These are phyloP conservation scores for Penicillium samsonianum DNA, from an alignment of 495 filamentous ascomycete species.

Conservation along the genomic window DNA sequence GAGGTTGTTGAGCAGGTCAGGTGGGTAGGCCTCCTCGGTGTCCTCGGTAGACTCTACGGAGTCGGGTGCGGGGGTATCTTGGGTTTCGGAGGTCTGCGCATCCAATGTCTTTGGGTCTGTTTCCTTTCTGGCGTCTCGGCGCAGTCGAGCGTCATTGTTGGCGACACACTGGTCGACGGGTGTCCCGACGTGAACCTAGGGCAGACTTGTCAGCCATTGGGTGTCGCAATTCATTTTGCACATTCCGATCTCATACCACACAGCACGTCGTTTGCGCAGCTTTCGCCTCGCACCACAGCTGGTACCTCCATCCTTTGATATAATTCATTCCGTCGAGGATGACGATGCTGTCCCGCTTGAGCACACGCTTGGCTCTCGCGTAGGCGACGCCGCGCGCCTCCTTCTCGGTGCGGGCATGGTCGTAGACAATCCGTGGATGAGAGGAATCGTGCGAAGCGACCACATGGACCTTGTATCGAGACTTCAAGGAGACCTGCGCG, in stretches of 20 bases:
- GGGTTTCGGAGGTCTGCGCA: not conserved
- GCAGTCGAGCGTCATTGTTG: constrained; percentile 45
- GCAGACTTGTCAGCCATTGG: constrained; percentile 14
- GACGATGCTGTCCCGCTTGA: constrained; percentile 79
- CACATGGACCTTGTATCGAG: constrained; percentile 54
- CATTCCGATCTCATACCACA: constrained; percentile 55
- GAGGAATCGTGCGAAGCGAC: constrained; percentile 58
- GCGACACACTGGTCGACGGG: constrained; percentile 63
- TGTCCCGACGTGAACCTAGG: constrained; percentile 76
- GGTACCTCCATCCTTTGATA: constrained; percentile 97
- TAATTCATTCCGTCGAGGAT: constrained; percentile 91
- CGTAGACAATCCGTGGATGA: constrained; percentile 49
- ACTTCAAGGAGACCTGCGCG: constrained; percentile 43
- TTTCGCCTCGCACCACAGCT: constrained; percentile 93
- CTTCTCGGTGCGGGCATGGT: constrained; percentile 75
- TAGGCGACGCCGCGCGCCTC: constrained; percentile 85
- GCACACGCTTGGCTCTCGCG: constrained; percentile 78
- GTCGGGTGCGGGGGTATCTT: constrained; percentile 8
- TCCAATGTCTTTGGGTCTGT: not conserved
- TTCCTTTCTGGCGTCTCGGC: constrained; percentile 17
- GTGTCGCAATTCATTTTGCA: not conserved
- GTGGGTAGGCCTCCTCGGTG: constrained; percentile 58
- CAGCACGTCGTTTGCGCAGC: constrained; percentile 79
- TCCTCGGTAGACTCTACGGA: constrained; percentile 25
- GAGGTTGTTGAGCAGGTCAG: constrained; percentile 82